Evolutionary conservation across 306 rosid genomes (phyloP).

Genomic region (Malus asiatica): DNA sequence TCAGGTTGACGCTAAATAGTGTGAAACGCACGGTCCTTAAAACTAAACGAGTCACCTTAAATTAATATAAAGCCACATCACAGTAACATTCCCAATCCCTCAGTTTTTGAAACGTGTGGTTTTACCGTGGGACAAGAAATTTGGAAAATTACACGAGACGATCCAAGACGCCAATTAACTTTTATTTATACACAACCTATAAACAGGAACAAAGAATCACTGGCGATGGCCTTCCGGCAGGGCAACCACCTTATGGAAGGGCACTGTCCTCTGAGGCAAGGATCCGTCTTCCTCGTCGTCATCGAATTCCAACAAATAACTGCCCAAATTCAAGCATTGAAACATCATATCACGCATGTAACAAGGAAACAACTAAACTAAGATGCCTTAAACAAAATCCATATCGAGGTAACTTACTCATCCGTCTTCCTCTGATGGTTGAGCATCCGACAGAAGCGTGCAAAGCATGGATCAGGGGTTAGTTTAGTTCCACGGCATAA

Average conservation of each 20-base stretch:
- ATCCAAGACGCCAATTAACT: neutral
- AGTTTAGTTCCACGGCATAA: slow-evolving; percentile 22
- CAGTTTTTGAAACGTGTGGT: too few relatives aligned
- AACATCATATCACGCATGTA: neutral
- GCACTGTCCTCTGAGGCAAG: slow-evolving; percentile 81
- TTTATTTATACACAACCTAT: slow-evolving; percentile 33
- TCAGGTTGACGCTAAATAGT: too few relatives aligned
- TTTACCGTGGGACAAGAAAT: too few relatives aligned
- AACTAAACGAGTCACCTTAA: too few relatives aligned
- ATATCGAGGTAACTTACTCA: slow-evolving; percentile 59
- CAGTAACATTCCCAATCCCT: too few relatives aligned
- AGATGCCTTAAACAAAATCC: neutral
- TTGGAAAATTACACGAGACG: too few relatives aligned
- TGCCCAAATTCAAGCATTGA: slow-evolving; percentile 32
- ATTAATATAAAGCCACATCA: too few relatives aligned
- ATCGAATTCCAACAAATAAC: slow-evolving; percentile 85
- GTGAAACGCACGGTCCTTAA: too few relatives aligned
- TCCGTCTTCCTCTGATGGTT: slow-evolving; percentile 81
- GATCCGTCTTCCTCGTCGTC: slow-evolving; percentile 99
- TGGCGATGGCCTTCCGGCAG: slow-evolving; percentile 96
- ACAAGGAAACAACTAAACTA: too few relatives aligned
- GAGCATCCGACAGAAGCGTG: slow-evolving; percentile 21
- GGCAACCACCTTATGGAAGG: slow-evolving; percentile 85
- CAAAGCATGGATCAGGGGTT: slow-evolving; percentile 29
- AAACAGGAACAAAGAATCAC: slow-evolving; percentile 29